phyloP scores from a whole-genome alignment of 257 asterid species.

The Solanum appendiculatum region DNA sequence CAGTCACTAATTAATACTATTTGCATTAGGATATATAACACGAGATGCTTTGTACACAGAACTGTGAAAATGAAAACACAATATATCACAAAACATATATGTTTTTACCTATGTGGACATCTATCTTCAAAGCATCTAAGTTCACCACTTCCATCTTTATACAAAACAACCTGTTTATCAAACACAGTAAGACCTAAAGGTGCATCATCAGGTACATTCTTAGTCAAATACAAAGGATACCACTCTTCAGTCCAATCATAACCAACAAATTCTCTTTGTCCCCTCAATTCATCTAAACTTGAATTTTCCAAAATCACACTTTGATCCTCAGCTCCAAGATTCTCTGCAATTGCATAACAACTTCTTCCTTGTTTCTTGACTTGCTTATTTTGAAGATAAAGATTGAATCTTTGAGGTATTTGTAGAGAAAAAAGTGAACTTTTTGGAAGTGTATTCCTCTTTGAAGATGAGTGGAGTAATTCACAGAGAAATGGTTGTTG shows the following conservation, averaged over 20 bases:
- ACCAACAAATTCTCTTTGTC: constrained; percentile 23
- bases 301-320: constrained; percentile 15
- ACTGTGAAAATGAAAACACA: not conserved
- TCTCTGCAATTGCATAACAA: constrained; percentile 5
- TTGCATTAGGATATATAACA: not conserved
- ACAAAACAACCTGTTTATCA: constrained; percentile 78
- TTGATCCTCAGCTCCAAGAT: constrained; percentile 13
- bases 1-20: not conserved
- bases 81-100: not conserved
- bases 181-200: constrained; percentile 87
- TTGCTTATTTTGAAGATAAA: not conserved
- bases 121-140: constrained; percentile 71
- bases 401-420: not conserved
- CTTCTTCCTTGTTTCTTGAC: not conserved
- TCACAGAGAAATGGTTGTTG: constrained; percentile 9
- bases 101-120: constrained; percentile 73
- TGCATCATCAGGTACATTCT: constrained; percentile 82
- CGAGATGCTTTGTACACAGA: not conserved
- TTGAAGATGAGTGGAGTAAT: not conserved
- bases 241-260: constrained; percentile 91
- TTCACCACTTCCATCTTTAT: constrained; percentile 63
- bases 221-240: constrained; percentile 84
- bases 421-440: not conserved
- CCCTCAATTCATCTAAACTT: constrained; percentile 33
- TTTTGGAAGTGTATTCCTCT: not conserved